phyloP scores from a whole-genome alignment of 441 rosid genomes.

The Jatropha podagrica region DNA sequence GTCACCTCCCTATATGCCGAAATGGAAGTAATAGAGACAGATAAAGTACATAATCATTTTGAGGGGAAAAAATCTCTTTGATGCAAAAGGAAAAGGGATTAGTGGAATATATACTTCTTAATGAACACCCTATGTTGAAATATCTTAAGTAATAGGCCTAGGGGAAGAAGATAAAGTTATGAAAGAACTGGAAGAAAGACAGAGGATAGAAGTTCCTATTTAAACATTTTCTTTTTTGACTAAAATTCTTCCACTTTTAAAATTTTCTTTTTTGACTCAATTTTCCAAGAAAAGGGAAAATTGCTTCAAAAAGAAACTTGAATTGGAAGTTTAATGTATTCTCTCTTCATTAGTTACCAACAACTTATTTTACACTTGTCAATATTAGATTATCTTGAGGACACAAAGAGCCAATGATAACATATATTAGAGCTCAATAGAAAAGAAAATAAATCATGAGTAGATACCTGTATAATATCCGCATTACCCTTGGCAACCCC shows the following conservation, averaged over 20 bases:
- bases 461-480: conserved; percentile 85
- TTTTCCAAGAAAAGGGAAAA: background rate
- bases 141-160: background rate
- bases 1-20: background rate
- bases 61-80: background rate
- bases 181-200: background rate
- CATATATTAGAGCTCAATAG: conserved; percentile 16
- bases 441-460: conserved; percentile 13
- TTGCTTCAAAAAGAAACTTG: background rate
- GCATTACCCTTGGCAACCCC: conserved; percentile 99
- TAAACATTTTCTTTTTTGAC: no score
- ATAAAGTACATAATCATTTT: background rate
- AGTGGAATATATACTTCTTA: background rate
- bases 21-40: background rate
- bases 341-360: background rate
- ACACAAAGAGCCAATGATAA: conserved; percentile 5
- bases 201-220: background rate
- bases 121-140: background rate
- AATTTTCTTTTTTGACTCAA: no score
- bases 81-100: background rate
- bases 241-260: no score
- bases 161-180: background rate
- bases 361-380: background rate
- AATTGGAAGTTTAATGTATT: background rate
- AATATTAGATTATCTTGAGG: conserved; percentile 13